Evolutionary conservation across 1,284 basidiomycete genomes (phyloP).

Genomic region (Trametes versicolor): DNA sequence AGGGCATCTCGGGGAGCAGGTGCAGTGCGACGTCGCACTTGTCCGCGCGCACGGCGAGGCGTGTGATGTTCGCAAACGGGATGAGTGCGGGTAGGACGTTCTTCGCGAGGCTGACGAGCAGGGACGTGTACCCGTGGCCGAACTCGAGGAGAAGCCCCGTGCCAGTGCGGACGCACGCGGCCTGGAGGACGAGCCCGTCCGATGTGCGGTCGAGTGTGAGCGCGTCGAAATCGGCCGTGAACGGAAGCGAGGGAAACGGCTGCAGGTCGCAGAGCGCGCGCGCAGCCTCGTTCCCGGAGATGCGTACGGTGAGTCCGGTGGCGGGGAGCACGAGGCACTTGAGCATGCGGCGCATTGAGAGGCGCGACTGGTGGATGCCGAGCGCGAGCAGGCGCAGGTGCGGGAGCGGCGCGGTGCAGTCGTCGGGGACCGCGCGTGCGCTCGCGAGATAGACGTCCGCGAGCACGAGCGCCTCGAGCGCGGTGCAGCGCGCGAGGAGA

Average conservation of each 20-base stretch:
- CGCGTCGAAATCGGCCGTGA: slow-evolving; percentile 24
- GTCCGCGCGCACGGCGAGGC: slow-evolving; percentile 15
- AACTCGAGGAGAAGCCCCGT: slow-evolving; percentile 29
- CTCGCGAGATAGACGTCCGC: slow-evolving; percentile 31
- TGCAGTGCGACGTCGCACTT: slow-evolving; percentile 18
- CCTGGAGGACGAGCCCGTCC: slow-evolving; percentile 20
- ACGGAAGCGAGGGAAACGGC: slow-evolving; percentile 28
- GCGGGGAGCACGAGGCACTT: slow-evolving; percentile 25
- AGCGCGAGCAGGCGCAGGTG: slow-evolving; percentile 24
- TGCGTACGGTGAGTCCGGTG: slow-evolving; percentile 17
- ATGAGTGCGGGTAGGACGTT: slow-evolving; percentile 19
- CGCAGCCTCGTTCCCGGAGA: slow-evolving; percentile 24
- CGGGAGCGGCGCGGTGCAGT: slow-evolving; percentile 17
- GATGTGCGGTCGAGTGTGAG: slow-evolving; percentile 22
- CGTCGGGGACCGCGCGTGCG: slow-evolving; percentile 4
- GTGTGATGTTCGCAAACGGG: slow-evolving; percentile 21
- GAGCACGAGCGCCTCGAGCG: slow-evolving; percentile 26
- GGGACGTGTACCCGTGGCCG: slow-evolving; percentile 9
- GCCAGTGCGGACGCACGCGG: slow-evolving; percentile 8
- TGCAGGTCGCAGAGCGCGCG: slow-evolving; percentile 28
- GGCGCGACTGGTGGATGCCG: slow-evolving; percentile 27
- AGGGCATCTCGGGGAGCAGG: slow-evolving; percentile 14
- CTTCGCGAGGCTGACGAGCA: background rate
- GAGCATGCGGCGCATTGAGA: slow-evolving; percentile 30
- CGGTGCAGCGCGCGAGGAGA: slow-evolving; percentile 27